Evolutionary conservation across 768 basidiomycete species (phyloP), one percentile per base, ranked within the genome.

Genomic region (Scleroderma bovista): DNA sequence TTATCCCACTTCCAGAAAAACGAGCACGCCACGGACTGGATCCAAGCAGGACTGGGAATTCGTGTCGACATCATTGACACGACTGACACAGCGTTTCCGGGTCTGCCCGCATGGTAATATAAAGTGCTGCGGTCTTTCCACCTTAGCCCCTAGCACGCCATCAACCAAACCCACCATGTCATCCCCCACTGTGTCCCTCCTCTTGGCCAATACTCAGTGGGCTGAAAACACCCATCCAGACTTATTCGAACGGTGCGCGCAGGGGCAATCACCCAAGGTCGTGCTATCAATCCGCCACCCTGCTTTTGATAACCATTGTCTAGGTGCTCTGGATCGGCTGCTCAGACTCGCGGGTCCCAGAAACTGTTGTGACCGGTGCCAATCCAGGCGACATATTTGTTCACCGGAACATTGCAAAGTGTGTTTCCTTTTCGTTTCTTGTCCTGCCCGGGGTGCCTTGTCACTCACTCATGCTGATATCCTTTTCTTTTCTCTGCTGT

Each of bases 321-420:
- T 29, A 29, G 87, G 72, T 85, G 11, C 79, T 88, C 58, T 90
- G 86, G 86, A 81, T 90, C 62, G 86, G 88, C 46, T 90, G 88
- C 62, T 76, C 89, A 23, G 93, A 95, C 69, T 93, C 91, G 15
- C 76, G 93, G 54, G 90, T 93, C 1, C 90, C 92, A 24, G 92
- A 93, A 64, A 79, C 81, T 19, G 80, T 89, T 55, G 66, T 91
- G 55, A 84, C 86, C 3, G 81, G 74, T 19, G 75, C 83, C 31
- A 77, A 76, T 52, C 93, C 93, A 0, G 93, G 93, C 46, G 88
- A 90, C 42, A 81, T 95, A 49, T 94, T 95, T 57, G 86, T 88
- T 31, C 84, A 92, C 69, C 75, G 93, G 43, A 94, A 94, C 67
- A 83, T 95, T 52, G 93, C 92, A 26, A 95, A 95, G 85, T 89